Evolutionary conservation across 805 yeast genomes (phyloP), one percentile per base, ranked within the genome.

Genomic region (Komagataella pastoris): DNA sequence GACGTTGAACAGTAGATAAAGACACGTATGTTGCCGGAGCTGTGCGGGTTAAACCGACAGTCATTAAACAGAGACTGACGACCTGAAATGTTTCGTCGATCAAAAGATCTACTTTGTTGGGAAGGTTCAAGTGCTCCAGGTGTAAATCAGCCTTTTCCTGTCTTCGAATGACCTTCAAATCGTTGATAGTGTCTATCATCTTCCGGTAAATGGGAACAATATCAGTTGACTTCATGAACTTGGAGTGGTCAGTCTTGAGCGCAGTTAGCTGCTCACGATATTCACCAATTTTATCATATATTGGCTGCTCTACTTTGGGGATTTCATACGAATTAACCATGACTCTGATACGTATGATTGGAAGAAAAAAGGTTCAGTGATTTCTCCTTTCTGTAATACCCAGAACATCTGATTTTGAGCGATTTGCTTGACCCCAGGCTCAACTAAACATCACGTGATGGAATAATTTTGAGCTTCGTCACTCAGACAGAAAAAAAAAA

Each of bases 11-110:
- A 0, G 98, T 88, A 46, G 89, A 75, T 46, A 91, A 69, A 3
- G 95, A 86, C 5, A 96, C 91, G 67, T 86, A 93, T 1, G 96
- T 87, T 3, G 97, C 96, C 1, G 98, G 96, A 1, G 97, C 96
- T 43, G 88, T 77, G 58, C 88, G 83, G 48, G 85, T 85, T 58
- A 88, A 72, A 2, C 99, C 99, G 54, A 95, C 93, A 2, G 98
- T 88, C 61, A 91, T 79, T 65, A 90, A 88, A 57, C 93, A 85
- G 50, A 93, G 73, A 12, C 96, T 85, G 47, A 91, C 69, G 49
- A 93, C 69, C 65, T 91, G 97, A 74, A 91, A 88, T 19, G 86
- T 87, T 60, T 90, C 97, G 65, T 90, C 97, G 47, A 88, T 72
- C 8, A 86, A 74, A 7, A 79, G 71, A 61, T 90, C 97, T 14